Evolutionary conservation across 176 grass and related monocot species (phyloP), one percentile per base, ranked within the genome.

Genomic region (Thinopyrum elongatum): DNA sequence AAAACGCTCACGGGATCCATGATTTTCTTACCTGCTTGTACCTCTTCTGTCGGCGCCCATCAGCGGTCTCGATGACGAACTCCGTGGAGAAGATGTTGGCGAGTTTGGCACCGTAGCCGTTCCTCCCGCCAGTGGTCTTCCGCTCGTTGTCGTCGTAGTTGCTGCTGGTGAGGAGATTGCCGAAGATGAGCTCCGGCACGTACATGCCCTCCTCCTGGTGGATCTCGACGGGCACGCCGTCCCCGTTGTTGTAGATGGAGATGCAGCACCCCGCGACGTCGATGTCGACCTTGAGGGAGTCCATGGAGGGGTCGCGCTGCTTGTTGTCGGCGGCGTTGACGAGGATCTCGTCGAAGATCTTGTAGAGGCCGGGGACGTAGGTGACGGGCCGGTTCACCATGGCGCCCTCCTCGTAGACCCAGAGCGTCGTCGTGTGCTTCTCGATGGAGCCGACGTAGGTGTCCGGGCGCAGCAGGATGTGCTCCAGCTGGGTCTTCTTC

Each of bases 281-380:
- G 79, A 99, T 99, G 41, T 88, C 85, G 34, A 99, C 97, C 60
- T 87, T 90, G 81, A 99, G 88, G 21, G 84, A 55, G 79, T 96
- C 73, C 97, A 99, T 99, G 60, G 68, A 82, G 34, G 94, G 85
- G 76, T 99, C 97, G 5, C 97, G 90, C 88, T 99, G 97, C 89
- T 99, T 99, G 85, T 99, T 99, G 85, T 99, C 97, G 1, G 94
- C 97, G 27, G 94, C 94, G 79, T 99, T 96, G 65, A 99, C 92
- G 65, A 99, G 94, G 84, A 99, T 99, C 91, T 99, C 97, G 78
- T 99, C 94, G 74, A 99, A 96, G 86, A 99, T 94, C 84, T 99
- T 96, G 90, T 99, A 99, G 47, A 99, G 82, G 49, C 97, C 94
- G 12, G 94, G 94, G n/a, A 99, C 97, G 87, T 91, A 99, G 84